Evolutionary conservation across 208 protist genomes (phyloP), one percentile per base, ranked within the genome.

Genomic region (Acanthamoeba triangularis): DNA sequence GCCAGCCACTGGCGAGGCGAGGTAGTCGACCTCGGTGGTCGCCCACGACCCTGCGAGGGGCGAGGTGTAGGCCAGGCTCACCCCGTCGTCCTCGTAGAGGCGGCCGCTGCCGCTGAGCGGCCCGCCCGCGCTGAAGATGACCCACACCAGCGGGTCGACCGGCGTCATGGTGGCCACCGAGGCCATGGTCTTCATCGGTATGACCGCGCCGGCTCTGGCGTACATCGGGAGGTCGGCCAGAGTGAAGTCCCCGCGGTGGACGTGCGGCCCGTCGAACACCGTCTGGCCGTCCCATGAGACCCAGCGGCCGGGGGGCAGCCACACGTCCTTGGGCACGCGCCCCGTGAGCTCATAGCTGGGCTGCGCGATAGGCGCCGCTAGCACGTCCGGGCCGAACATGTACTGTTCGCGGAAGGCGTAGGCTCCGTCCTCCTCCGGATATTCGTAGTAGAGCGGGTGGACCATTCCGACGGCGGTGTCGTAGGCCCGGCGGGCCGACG

Each of bases 381-480:
- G 37, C 37, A 97, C 96, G 82, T 95, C 74, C 14, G 20, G n/a
- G 14, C 97, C 97, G 63, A 97, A 98, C 82, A 97, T 95, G 95
- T 97, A 97, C 92, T 97, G 93, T 5, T 18, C 25, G 37, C 11
- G n/a, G 76, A 37, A 78, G 96, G 72, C 16, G 96, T 98, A 97
- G 28, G 97, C 96, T 47, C 23, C 63, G 28, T 69, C 76, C 14
- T 95, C 18, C 5, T 49, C 37, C 0, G 97, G 96, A 47, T 30
- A 98, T 14, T 98, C 84, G 90, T 98, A 97, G 96, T 98, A 98
- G n/a, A 98, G 33, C 6, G 97, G 97, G 23, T 94, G 95, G 8
- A 97, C 25, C 3, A 97, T 8, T 28, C 94, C 59, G 8, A 97
- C 33, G 44, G 90, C 97, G 35, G 95, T 85, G 47, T 97, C 96